Evolutionary conservation across 192 early-diverging fungal genomes (phyloP), one percentile per base, ranked within the genome.

Genomic region (Chytriomyces sp.): DNA sequence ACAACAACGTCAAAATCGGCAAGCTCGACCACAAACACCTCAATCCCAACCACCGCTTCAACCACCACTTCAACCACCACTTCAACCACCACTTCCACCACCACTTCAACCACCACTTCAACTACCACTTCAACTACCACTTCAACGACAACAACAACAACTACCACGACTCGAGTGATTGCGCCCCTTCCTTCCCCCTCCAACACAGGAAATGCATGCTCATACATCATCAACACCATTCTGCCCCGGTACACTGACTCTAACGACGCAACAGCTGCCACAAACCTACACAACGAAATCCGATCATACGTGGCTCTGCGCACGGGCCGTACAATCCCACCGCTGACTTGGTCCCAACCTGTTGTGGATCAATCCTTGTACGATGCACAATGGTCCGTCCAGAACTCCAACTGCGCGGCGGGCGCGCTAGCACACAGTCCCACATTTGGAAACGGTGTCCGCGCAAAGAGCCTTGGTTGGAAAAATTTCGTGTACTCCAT

Each of bases 91-190:
- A 20, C 61, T 44, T 24, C 66, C 11, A 61, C 72, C 7, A 13
- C 77, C 18, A 47, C 70, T 23, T 48, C 44, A 0, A 18, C 44
- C 7, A 64, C 24, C 28, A 20, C 72, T 48, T 24, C 66, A n/a
- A 61, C 72, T 7, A 20, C 77, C 13, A 43, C 70, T n/a, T 59
- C 53, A 59, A 59, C 53, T 59, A 45, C 80, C 11, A 45, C 69
- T 10, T 44, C 76, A 16, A 50, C 48, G 13, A 71, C 49, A 3
- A 50, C 3, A 73, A 20, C 69, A 49, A 26, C 53, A 46, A 66
- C 75, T 20, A 50, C 46, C 44, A 72, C 53, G 20, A 18, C 53
- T 13, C 20, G 13, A 59, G 20, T 20, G 53, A 18, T 59, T 20
- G 13, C 53, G 5, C 20, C 53, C 16, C 16, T 20, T 64, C 10